Evolutionary conservation across 2,329 filamentous ascomycete genomes (phyloP).

Genomic region (Simplicillium sp.): DNA sequence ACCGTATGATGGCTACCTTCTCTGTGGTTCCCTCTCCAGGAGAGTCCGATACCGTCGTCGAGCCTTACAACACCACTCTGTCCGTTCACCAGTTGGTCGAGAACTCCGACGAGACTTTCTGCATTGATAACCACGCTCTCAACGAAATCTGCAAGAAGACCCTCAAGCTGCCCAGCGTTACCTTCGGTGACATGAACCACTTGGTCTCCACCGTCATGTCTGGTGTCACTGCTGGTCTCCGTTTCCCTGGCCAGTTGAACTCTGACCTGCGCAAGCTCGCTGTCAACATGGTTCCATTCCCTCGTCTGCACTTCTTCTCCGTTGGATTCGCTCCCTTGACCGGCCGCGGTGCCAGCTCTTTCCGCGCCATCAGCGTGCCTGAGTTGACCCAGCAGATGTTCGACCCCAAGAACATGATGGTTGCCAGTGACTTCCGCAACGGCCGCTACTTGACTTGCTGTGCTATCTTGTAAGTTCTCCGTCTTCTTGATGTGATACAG

Average conservation of each 20-base stretch:
- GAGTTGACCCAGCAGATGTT: conserved; percentile 99
- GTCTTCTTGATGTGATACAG: too few species aligned
- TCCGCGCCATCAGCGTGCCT: conserved; percentile 94
- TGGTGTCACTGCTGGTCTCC: conserved; percentile 93
- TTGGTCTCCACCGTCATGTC: conserved; percentile 99
- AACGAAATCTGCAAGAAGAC: conserved; percentile 99
- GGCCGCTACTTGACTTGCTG: conserved; percentile 99
- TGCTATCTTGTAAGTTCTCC: conserved; percentile 72
- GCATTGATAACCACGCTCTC: conserved; percentile 99
- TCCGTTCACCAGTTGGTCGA: conserved; percentile 98
- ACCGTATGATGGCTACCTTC: conserved; percentile 99
- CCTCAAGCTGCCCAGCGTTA: conserved; percentile 95
- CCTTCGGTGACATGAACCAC: conserved; percentile 98
- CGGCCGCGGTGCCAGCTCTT: conserved; percentile 73
- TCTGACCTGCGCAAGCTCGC: conserved; percentile 98
- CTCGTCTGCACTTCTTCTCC: conserved; percentile 99
- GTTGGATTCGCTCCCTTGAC: conserved; percentile 98
- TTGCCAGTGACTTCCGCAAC: conserved; percentile 98
- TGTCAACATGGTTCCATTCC: conserved; percentile 99
- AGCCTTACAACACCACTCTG: conserved; percentile 99
- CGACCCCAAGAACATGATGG: conserved; percentile 99
- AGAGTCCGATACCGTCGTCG: conserved; percentile 98
- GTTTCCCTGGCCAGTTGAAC: conserved; percentile 99
- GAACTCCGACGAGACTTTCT: conserved; percentile 99
- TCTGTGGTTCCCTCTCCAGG: conserved; percentile 97